These are phyloP conservation scores for Cenchrus purpureus DNA, from an alignment of 176 grass and related monocot genomes.

Conservation along the genomic window DNA sequence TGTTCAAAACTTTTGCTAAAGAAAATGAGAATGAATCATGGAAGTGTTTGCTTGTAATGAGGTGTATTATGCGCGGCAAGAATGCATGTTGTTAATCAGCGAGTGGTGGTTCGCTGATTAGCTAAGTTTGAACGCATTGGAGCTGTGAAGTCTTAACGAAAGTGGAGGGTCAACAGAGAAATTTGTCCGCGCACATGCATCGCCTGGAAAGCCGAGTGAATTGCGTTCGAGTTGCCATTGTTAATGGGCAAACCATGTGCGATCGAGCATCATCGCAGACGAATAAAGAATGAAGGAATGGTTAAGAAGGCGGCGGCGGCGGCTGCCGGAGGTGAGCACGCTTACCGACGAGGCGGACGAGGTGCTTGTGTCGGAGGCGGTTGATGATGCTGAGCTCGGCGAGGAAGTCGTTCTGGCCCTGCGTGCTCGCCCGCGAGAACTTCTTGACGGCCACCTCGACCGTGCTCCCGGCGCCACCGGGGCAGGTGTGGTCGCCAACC, in stretches of 20 bases:
- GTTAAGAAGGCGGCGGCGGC: constrained; percentile 7
- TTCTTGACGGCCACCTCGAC: constrained; percentile 84
- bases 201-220: constrained; percentile 15
- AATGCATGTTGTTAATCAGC: constrained; percentile 9
- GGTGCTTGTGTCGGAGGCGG: constrained; percentile 88
- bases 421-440: constrained; percentile 76
- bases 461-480: constrained; percentile 35
- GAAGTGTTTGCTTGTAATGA: constrained; percentile 15
- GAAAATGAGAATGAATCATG: not conserved
- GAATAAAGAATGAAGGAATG: not conserved
- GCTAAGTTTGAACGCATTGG: constrained; percentile 24
- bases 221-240: constrained; percentile 22
- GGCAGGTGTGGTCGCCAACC: constrained; percentile 53
- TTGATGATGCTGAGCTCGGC: constrained; percentile 94
- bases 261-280: not conserved
- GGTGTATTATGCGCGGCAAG: not conserved
- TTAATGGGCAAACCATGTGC: constrained; percentile 51
- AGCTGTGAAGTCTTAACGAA: constrained; percentile 35
- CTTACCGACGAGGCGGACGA: constrained; percentile 82
- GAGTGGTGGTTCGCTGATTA: not conserved
- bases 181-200: constrained; percentile 46
- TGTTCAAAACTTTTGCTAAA: not conserved
- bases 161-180: constrained; percentile 6
- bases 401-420: constrained; percentile 86
- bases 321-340: constrained; percentile 10